Base-by-base conservation (phyloP, 495 filamentous ascomycete genomes). In the Cercophora scortea region DNA sequence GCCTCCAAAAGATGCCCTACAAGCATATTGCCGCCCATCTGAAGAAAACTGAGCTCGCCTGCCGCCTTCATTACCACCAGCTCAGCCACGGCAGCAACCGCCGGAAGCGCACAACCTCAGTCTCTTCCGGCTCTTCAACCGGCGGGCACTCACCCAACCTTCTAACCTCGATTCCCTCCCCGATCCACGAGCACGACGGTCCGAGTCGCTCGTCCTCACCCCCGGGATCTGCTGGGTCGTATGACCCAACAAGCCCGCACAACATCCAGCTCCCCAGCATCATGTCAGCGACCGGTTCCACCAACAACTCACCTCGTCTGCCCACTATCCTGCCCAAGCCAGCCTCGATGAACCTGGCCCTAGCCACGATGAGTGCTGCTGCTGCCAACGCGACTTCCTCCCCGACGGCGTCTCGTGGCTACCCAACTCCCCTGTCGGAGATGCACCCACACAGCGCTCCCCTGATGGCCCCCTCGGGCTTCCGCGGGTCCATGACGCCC, bases 31-130 rank as follows among this genome's bases (percentile, higher is more conserved):
- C 87, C 51, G 79, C 82, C 51, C 82, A 89, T 58, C 70, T 91
- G 54, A 88, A 89, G 68, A 91, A 91, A 74, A 91, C 87, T 5
- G 87, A 91, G 72, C 71, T 91, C 52, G 87, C 87, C 48, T 91
- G 87, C 68, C 87, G 87, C 48, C 79, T 91, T 40, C 87, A 91
- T 62, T 91, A 87, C 61, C 87, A 91, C 57, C 87, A 91, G 56
- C 78, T 90, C 41, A 88, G 84, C 58, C 88, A 90, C 61, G 87
- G 87, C 49, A 87, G 79, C 71, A 89, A 84, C 66, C 80, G 83
- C 48, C 83, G 84, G 60, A 83, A 84, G 69, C 76, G 84, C 34
- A 82, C 82, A 39, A 74, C 76, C 34, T 86, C 82, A 17, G 65
- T 83, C 11, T 80, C 83, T 11, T 85, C 81, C 0, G 69, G 69